Evolutionary conservation across 768 basidiomycete genomes (phyloP), one percentile per base, ranked within the genome.

Genomic region (Omphalotus guepiniiformis): DNA sequence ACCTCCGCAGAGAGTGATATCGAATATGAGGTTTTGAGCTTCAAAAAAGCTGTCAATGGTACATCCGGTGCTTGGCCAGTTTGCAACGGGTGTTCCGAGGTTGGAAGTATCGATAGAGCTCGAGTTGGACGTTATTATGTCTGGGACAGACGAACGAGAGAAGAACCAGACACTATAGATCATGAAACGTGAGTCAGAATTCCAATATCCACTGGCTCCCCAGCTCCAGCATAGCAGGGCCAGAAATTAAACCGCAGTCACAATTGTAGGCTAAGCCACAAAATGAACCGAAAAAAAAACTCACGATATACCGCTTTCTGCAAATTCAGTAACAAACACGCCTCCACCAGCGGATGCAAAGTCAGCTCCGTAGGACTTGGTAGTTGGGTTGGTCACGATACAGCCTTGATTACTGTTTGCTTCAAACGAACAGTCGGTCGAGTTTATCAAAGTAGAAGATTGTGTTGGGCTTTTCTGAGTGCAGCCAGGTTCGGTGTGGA

Each of bases 281-380:
- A 27, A 23, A 16, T 2, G 12, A 22, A 26, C 30, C 43, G 16
- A 21, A 19, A 39, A 21, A 39, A 23, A 42, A 19, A 67, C 80
- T 53, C 57, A 84, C 82, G 78, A 82, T 26, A 89, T 79, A 8
- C 83, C 85, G 32, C 64, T 70, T 19, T 71, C 62, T 1, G 85
- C 83, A 49, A 82, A 80, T 60, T 89, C 85, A 1, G 87, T 85
- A 16, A 87, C 80, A 52, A 76, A 91, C 9, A 87, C 75, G 12
- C 90, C 90, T 23, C 90, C 89, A 7, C 80, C 78, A 2, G 71
- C 74, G 3, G 66, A 63, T 1, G 83, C 82, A 57, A 92, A 91
- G 2, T 67, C 79, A 11, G 73, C 69, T 15, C 88, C 88, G 51
- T 83, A 90, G 13, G 80, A 82, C 2, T 65, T 63, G 1, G 74